A percentile compares a stretch with the other conserved stretches of the same genome.
These are phyloP conservation scores for Cladochytrium replicatum DNA, from an alignment of 192 early-diverging fungal species.

Conservation along the genomic window DNA sequence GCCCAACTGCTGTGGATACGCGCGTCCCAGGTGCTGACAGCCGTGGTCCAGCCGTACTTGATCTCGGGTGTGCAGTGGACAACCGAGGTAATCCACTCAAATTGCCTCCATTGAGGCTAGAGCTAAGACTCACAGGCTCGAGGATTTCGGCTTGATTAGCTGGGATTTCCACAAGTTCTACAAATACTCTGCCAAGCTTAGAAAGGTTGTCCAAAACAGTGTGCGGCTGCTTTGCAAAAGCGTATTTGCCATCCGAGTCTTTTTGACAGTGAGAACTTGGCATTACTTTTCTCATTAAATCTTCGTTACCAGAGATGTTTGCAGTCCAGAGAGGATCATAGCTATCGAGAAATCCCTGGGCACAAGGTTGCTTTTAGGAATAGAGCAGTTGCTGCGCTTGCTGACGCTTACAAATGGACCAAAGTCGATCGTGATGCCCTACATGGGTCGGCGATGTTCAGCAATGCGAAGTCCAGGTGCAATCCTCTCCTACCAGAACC, in stretches of 20 bases:
- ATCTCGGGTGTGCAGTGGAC: no score
- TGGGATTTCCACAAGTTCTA: constrained; percentile 1
- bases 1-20: background rate
- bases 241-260: constrained; percentile 1
- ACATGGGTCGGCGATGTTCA: no score
- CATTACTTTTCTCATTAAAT: background rate
- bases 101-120: no score
- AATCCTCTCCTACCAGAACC: constrained; percentile 1
- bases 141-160: no score
- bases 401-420: constrained; percentile 4
- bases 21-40: constrained; percentile 1
- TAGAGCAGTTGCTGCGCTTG: background rate
- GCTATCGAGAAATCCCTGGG: constrained; percentile 13
- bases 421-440: constrained; percentile 1
- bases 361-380: background rate
- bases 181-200: constrained; percentile 8
- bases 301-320: constrained; percentile 5
- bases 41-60: no score
- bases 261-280: background rate
- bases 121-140: no score
- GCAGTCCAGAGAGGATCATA: constrained; percentile 20
- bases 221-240: constrained; percentile 12
- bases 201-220: constrained; percentile 10
- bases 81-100: no score
- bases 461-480: background rate